These are phyloP conservation scores for Fusarium sambucinum DNA, from an alignment of 2,329 filamentous ascomycete genomes.

Conservation along the genomic window DNA sequence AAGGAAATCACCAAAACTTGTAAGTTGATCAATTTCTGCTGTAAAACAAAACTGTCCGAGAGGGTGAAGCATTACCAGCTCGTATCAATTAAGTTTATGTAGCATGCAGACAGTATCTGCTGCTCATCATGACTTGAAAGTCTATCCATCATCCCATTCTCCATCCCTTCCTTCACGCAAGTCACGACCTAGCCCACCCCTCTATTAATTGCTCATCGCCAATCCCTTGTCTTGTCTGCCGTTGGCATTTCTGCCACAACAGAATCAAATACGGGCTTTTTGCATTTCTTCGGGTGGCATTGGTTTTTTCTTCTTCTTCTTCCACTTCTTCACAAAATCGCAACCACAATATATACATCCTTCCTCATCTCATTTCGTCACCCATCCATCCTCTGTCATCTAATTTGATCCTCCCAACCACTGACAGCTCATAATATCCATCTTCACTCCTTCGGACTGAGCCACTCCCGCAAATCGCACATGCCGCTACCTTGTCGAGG, in stretches of 20 bases:
- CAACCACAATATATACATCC: background rate
- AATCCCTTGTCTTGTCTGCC: conserved; percentile 28
- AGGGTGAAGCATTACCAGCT: background rate
- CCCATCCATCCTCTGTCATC: conserved; percentile 28
- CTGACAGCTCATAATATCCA: conserved; percentile 38
- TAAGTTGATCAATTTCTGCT: conserved; percentile 25
- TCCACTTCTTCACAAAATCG: background rate
- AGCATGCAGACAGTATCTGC: conserved; percentile 13
- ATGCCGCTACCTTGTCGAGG: conserved; percentile 28
- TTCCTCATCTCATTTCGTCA: conserved; percentile 13
- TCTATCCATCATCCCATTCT: conserved; percentile 20
- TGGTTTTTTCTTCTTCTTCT: conserved; percentile 19
- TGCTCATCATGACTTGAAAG: conserved; percentile 32
- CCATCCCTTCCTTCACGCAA: conserved; percentile 7
- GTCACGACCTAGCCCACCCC: conserved; percentile 15
- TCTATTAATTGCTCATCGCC: conserved; percentile 31
- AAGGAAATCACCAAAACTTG: conserved; percentile 1
- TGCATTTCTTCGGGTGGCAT: conserved; percentile 33
- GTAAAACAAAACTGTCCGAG: background rate
- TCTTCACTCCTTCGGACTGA: conserved; percentile 32
- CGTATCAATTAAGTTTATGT: conserved; percentile 11
- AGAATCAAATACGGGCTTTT: conserved; percentile 30
- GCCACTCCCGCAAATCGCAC: conserved; percentile 45
- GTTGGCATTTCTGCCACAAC: conserved; percentile 37
- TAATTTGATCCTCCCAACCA: conserved; percentile 41